Conservation (phyloP, 2,329 filamentous ascomycete species). For the Trichoderma aggressivum region DNA sequence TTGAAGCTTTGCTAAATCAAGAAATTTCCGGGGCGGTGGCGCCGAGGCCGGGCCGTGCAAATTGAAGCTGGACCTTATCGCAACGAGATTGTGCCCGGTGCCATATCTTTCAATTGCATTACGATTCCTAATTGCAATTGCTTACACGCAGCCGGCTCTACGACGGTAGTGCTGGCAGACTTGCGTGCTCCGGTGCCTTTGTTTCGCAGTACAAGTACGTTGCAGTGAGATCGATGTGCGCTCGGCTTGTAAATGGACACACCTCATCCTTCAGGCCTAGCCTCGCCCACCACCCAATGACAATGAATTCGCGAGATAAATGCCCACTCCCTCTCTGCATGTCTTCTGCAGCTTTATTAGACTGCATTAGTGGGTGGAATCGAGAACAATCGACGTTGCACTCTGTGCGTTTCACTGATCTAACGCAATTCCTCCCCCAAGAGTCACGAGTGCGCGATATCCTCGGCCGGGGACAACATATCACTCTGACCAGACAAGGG, state of each 20-base stretch:
- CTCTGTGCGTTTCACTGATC: not conserved
- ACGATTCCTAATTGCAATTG: not conserved
- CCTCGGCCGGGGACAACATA: not conserved
- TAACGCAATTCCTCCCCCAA: not conserved
- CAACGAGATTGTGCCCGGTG: not conserved
- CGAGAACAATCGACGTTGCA: not conserved
- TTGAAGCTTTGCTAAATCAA: slow-evolving; percentile 16
- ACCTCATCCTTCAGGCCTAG: slow-evolving; percentile 1
- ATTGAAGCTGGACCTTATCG: not conserved
- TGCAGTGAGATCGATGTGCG: not conserved
- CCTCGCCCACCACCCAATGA: not conserved
- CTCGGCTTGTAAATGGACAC: slow-evolving; percentile 3
- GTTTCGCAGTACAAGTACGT: not conserved
- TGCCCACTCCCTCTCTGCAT: slow-evolving; percentile 8
- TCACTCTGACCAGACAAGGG: not conserved
- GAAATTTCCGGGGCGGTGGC: slow-evolving; percentile 19
- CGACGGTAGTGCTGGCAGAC: not conserved
- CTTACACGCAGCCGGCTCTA: not conserved
- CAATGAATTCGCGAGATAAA: not conserved
- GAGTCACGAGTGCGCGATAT: not conserved
- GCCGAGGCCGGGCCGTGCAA: slow-evolving; percentile 13
- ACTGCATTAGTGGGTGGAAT: not conserved
- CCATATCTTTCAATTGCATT: not conserved
- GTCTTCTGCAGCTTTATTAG: slow-evolving; percentile 6
- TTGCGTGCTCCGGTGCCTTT: not conserved